Percentiles rank a stretch among this genome's conserved stretches.
phyloP scores from a whole-genome alignment of 345 rosid genomes.

The Mangifera indica region DNA sequence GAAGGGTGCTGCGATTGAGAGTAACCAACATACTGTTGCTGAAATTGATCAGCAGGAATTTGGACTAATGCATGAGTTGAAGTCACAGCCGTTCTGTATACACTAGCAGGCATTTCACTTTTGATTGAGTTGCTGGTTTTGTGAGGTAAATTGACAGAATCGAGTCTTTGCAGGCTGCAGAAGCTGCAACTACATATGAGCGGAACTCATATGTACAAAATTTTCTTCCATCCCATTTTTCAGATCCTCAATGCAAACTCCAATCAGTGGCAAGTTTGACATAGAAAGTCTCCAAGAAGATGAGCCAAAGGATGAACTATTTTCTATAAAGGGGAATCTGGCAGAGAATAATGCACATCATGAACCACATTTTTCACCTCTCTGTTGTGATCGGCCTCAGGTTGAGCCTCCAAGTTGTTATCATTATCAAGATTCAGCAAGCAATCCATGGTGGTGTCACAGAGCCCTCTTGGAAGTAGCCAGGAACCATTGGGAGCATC shows the following conservation, averaged over 20 bases:
- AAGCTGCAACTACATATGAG: conserved; percentile 3
- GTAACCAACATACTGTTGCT: conserved; percentile 54
- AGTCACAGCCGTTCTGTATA: conserved; percentile 38
- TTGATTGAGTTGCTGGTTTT: conserved; percentile 31
- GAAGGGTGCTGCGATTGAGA: conserved; percentile 47
- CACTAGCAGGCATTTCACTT: conserved; percentile 41
- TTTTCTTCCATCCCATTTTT: no score
- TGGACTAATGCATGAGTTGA: conserved; percentile 42
- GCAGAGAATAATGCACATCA: no score
- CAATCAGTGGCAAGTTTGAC: no score
- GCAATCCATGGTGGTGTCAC: conserved; percentile 54
- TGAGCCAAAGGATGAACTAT: no score
- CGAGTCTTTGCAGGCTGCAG: conserved; percentile 31
- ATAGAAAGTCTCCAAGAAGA: no score
- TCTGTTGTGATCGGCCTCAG: conserved; percentile 27
- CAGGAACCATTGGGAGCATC: conserved; percentile 76
- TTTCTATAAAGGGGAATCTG: no score
- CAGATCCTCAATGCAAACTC: no score
- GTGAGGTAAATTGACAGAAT: conserved; percentile 47
- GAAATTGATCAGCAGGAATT: conserved; percentile 40
- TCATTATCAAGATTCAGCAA: conserved; percentile 53
- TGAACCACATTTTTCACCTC: conserved; percentile 29
- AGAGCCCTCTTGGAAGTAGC: conserved; percentile 58
- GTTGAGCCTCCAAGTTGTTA: conserved; percentile 32
- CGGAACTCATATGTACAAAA: no score